Evolutionary conservation across 2,329 filamentous ascomycete species (phyloP), one percentile per base, ranked within the genome.

Genomic region (Monosporascus ibericus): DNA sequence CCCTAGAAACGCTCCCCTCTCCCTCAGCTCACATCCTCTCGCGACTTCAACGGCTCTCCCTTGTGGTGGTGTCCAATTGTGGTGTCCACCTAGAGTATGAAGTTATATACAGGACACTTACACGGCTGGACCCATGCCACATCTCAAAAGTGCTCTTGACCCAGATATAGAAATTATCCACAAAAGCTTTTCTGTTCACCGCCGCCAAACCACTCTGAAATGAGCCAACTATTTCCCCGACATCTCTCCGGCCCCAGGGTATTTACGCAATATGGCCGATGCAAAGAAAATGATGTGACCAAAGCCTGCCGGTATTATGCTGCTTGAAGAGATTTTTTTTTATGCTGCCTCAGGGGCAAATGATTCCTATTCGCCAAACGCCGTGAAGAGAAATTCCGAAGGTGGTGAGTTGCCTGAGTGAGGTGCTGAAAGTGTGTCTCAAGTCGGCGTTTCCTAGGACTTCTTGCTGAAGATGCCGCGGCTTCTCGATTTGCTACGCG

Each of bases 401-500:
- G 36, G 37, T 49, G 44, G 52, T 36, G 51, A 53, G 48, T 51
- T 30, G 48, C 51, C 52, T 55, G 47, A 51, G 20, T 52, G 39
- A 37, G 55, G 42, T 36, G 44, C 47, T 22, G 38, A 50, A 40
- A 18, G 18, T 47, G 24, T 22, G 51, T 50, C 27, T 54, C n/a
- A 52, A 37, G 34, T 27, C 17, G 54, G 24, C 52, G 39, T 51
- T 22, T 59, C 56, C 50, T 65, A 65, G 20, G 59, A 37, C 68
- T 82, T 84, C 58, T 79, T 75, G 56, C 85, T 79, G 69, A 92
- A 92, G 62, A 92, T 85, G 55, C 81, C 83, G 60, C 88, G 79
- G 48, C 86, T 84, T 57, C 86, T 84, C 27, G 87, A 90, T 72
- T 92, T 92, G 71, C 87, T 88, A 55, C 87, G 81, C 40, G 76